phyloP scores from a whole-genome alignment of 1,284 basidiomycete species.

The Ustilago trichophora region DNA sequence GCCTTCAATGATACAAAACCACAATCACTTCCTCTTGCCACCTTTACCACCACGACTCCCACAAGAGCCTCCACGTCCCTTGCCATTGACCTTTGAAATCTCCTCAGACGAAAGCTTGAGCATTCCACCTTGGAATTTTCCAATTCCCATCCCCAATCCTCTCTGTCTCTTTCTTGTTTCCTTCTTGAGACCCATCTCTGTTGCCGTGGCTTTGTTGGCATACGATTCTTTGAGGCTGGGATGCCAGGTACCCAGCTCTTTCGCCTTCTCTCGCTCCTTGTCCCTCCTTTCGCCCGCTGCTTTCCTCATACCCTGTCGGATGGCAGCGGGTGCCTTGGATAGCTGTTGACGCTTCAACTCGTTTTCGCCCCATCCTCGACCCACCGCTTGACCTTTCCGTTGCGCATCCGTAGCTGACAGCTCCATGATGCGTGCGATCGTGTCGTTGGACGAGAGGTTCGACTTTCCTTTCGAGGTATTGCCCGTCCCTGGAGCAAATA shows the following conservation, averaged over 20 bases:
- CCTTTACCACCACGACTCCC: too few relatives aligned
- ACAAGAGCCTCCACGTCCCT: constrained; percentile 3
- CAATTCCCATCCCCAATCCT: constrained; percentile 62
- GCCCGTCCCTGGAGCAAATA: constrained; percentile 59
- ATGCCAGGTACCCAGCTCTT: constrained; percentile 63
- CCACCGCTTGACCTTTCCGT: constrained; percentile 45
- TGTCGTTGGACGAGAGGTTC: constrained; percentile 57
- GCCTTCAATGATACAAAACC: too few relatives aligned
- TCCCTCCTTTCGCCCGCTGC: constrained; percentile 56
- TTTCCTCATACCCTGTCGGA: constrained; percentile 53
- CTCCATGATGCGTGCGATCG: constrained; percentile 57
- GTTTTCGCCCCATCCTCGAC: constrained; percentile 58
- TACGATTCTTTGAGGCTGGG: constrained; percentile 49
- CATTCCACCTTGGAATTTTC: constrained; percentile 57
- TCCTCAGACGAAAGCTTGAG: constrained; percentile 54
- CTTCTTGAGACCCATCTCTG: constrained; percentile 49
- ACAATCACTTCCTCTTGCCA: constrained; percentile 11
- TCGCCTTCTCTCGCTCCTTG: constrained; percentile 58
- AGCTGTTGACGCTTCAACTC: constrained; percentile 53
- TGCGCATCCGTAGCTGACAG: constrained; percentile 45
- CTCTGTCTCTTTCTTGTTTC: constrained; percentile 49
- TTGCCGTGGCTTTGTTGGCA: constrained; percentile 43
- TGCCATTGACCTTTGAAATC: constrained; percentile 53
- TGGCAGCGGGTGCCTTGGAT: constrained; percentile 55
- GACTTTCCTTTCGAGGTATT: constrained; percentile 44